phyloP scores from a whole-genome alignment of 1,139 yeast species.

The Geotrichum macrosporum region DNA sequence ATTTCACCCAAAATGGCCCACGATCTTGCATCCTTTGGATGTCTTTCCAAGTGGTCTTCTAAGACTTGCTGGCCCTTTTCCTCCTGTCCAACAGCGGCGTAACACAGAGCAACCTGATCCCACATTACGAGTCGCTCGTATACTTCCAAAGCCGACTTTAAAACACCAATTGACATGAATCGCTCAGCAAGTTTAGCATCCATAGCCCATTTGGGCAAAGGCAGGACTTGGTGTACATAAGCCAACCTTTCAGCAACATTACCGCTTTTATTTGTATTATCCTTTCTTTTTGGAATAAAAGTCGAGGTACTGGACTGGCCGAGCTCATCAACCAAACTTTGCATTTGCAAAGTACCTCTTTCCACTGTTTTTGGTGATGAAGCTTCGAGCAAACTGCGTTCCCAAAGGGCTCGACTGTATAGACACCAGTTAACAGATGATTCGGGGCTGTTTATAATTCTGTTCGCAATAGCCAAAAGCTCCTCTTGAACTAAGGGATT shows the following conservation, averaged over 20 bases:
- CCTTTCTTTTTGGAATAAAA: slow-evolving; percentile 50
- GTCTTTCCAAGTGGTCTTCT: slow-evolving; percentile 47
- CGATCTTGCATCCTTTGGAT: slow-evolving; percentile 80
- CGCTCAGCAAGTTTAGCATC: slow-evolving; percentile 82
- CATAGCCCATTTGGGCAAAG: slow-evolving; percentile 81
- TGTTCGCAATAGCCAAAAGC: slow-evolving; percentile 62
- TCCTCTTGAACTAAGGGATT: slow-evolving; percentile 77
- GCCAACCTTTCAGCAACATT: slow-evolving; percentile 50
- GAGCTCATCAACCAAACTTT: slow-evolving; percentile 83
- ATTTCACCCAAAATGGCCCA: slow-evolving; percentile 84
- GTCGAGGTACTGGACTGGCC: slow-evolving; percentile 60
- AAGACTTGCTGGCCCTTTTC: slow-evolving; percentile 61
- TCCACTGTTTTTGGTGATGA: slow-evolving; percentile 81
- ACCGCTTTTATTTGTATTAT: slow-evolving; percentile 25
- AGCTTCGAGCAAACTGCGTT: slow-evolving; percentile 79
- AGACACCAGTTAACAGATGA: slow-evolving; percentile 66
- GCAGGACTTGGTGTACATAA: slow-evolving; percentile 69
- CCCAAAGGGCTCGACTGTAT: slow-evolving; percentile 84
- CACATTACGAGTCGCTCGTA: slow-evolving; percentile 74
- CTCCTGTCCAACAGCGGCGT: slow-evolving; percentile 80
- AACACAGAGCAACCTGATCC: slow-evolving; percentile 85
- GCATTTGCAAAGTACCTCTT: slow-evolving; percentile 90
- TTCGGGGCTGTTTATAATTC: slow-evolving; percentile 57
- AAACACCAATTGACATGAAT: slow-evolving; percentile 78
- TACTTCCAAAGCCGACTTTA: slow-evolving; percentile 84